Evolutionary conservation across 805 yeast species (phyloP).

Genomic region (Candida incommunis): DNA sequence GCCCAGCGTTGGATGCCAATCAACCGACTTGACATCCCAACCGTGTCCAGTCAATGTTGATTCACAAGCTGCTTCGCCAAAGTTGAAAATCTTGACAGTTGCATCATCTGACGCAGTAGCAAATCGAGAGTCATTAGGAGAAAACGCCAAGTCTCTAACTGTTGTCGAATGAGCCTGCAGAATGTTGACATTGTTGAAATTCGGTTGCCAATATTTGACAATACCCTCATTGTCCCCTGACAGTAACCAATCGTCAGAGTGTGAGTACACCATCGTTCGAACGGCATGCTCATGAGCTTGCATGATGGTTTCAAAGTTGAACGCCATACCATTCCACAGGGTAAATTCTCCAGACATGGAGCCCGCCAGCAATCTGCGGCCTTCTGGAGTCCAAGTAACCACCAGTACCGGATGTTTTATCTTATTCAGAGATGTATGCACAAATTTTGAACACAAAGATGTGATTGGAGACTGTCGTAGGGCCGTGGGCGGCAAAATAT

Average conservation of each 20-base stretch:
- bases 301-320: slow-evolving; percentile 93
- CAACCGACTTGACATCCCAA: slow-evolving; percentile 96
- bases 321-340: slow-evolving; percentile 90
- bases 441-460: slow-evolving; percentile 67
- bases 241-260: slow-evolving; percentile 86
- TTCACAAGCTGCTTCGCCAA: slow-evolving; percentile 74
- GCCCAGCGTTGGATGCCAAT: slow-evolving; percentile 90
- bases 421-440: slow-evolving; percentile 82
- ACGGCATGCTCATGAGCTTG: slow-evolving; percentile 95
- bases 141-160: slow-evolving; percentile 73
- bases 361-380: slow-evolving; percentile 78
- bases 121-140: slow-evolving; percentile 82
- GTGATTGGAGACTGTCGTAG: slow-evolving; percentile 37
- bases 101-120: slow-evolving; percentile 93
- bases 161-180: slow-evolving; percentile 66
- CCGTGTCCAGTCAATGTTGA: slow-evolving; percentile 77
- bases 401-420: slow-evolving; percentile 82
- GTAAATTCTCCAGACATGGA: slow-evolving; percentile 93
- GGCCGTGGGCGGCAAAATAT: slow-evolving; percentile 49
- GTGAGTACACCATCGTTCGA: slow-evolving; percentile 64
- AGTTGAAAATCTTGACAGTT: slow-evolving; percentile 84
- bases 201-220: slow-evolving; percentile 95
- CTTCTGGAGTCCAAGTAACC: slow-evolving; percentile 95
- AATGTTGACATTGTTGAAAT: slow-evolving; percentile 84
- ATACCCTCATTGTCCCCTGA: slow-evolving; percentile 89